Conservation (phyloP, 2,329 filamentous ascomycete species). For the Leptosphaerulina australis region DNA sequence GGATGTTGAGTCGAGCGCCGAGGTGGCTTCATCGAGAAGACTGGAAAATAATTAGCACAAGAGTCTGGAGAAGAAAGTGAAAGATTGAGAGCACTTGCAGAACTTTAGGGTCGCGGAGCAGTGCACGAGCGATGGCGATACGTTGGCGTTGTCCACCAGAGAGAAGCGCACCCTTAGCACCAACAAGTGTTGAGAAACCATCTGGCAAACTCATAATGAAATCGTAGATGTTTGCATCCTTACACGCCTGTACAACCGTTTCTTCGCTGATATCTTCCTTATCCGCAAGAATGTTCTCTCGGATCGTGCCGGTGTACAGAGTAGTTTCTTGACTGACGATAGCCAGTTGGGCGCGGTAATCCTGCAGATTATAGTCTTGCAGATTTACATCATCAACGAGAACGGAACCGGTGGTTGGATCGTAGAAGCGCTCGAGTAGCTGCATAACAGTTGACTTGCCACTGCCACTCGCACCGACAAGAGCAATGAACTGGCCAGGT, state of each 20-base stretch:
- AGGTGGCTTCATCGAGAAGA: constrained; percentile 49
- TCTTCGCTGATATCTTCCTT: constrained; percentile 72
- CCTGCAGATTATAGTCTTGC: constrained; percentile 74
- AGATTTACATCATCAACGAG: constrained; percentile 86
- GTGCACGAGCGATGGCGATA: constrained; percentile 87
- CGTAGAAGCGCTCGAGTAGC: constrained; percentile 92
- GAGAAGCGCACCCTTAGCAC: constrained; percentile 72
- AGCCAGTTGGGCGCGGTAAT: constrained; percentile 82
- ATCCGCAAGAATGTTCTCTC: constrained; percentile 77
- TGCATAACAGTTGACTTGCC: constrained; percentile 95
- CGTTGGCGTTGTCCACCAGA: constrained; percentile 91
- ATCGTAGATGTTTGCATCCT: constrained; percentile 60
- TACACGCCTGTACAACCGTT: constrained; percentile 77
- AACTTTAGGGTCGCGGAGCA: constrained; percentile 91
- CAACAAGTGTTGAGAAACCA: constrained; percentile 83
- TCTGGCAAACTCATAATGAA: constrained; percentile 57
- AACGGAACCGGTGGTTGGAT: constrained; percentile 79
- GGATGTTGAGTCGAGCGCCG: constrained; percentile 45
- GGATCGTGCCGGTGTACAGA: constrained; percentile 89
- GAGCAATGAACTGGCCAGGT: constrained; percentile 81
- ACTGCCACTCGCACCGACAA: constrained; percentile 93
- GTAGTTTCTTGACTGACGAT: constrained; percentile 97
- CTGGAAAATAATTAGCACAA: constrained; percentile 20
- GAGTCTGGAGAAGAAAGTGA: constrained; percentile 77
- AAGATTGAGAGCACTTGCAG: constrained; percentile 75